Evolutionary conservation across 2,329 filamentous ascomycete species (phyloP).

Genomic region (Botrytis sinoallii): DNA sequence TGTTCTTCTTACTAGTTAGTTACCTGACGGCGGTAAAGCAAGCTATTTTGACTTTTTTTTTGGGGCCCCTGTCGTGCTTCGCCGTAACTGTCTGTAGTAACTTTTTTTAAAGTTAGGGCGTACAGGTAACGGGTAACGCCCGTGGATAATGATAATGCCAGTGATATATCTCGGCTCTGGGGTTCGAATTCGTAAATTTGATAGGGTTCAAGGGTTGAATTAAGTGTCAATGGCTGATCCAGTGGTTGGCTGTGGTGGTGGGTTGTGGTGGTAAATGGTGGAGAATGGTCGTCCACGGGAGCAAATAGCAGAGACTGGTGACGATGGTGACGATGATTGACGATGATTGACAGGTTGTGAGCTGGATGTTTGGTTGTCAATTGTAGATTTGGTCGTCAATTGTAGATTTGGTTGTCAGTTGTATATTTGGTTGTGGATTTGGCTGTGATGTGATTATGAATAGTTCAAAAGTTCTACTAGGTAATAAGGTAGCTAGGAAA

Average conservation of each 20-base stretch:
- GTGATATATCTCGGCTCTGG: slow-evolving; percentile 4
- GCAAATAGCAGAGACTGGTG: background rate
- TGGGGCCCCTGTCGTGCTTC: background rate
- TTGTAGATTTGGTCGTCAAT: background rate
- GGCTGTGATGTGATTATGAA: background rate
- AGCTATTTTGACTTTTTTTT: slow-evolving; percentile 17
- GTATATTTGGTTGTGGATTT: background rate
- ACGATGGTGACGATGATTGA: background rate
- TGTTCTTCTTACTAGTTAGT: slow-evolving; percentile 3
- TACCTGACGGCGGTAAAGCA: slow-evolving; percentile 16
- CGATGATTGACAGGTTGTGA: background rate
- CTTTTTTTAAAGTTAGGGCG: slow-evolving; percentile 1
- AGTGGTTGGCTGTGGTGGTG: background rate
- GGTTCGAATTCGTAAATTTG: background rate
- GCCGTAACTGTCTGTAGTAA: slow-evolving; percentile 1
- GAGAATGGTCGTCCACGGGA: background rate
- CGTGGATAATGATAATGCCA: background rate
- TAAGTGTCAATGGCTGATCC: background rate
- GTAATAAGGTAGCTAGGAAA: background rate
- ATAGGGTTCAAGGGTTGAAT: background rate
- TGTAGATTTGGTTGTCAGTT: background rate
- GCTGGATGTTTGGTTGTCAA: background rate
- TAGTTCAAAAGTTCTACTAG: background rate
- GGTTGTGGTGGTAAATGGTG: background rate
- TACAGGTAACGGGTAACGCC: slow-evolving; percentile 3